Percentiles rank a stretch among this genome's conserved stretches.
phyloP scores from a whole-genome alignment of 768 basidiomycete species.

The Tubosaeta sp. region DNA sequence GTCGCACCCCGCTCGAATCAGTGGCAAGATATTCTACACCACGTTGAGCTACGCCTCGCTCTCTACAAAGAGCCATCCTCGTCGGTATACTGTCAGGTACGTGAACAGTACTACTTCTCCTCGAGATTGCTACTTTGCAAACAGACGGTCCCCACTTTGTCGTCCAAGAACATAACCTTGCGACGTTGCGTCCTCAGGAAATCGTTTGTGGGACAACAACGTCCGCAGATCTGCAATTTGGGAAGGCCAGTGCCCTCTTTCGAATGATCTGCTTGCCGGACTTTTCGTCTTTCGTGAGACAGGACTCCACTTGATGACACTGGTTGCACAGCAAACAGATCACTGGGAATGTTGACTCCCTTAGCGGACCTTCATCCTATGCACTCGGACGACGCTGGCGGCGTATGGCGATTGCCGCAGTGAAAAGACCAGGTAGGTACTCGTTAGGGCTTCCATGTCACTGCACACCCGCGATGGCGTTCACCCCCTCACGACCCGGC shows the following conservation, averaged over 20 bases:
- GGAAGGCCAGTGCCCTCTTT: slow-evolving; percentile 36
- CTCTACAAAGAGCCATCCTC: too few relatives aligned
- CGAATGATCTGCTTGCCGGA: slow-evolving; percentile 39
- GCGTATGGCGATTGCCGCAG: slow-evolving; percentile 39
- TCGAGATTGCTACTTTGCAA: too few relatives aligned
- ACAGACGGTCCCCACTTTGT: slow-evolving; percentile 28
- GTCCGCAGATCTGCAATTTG: slow-evolving; percentile 28
- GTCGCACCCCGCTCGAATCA: too few relatives aligned
- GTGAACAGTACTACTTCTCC: too few relatives aligned
- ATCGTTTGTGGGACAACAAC: slow-evolving; percentile 32
- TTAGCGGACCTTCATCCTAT: slow-evolving; percentile 36
- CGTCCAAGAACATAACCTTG: slow-evolving; percentile 29
- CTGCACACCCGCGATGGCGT: slow-evolving; percentile 33
- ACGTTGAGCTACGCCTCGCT: too few relatives aligned
- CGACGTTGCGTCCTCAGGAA: slow-evolving; percentile 26
- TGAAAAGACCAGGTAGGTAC: slow-evolving; percentile 34
- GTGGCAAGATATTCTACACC: too few relatives aligned
- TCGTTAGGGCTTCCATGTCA: slow-evolving; percentile 31
- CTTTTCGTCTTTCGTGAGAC: slow-evolving; percentile 39
- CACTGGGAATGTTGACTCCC: slow-evolving; percentile 38
- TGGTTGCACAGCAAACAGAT: slow-evolving; percentile 38
- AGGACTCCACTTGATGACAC: slow-evolving; percentile 39
- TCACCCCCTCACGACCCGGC: slow-evolving; percentile 36
- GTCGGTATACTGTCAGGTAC: too few relatives aligned
- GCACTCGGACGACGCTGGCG: slow-evolving; percentile 48